Conservation (phyloP, 768 basidiomycete genomes). For the Collybia mongolica region DNA sequence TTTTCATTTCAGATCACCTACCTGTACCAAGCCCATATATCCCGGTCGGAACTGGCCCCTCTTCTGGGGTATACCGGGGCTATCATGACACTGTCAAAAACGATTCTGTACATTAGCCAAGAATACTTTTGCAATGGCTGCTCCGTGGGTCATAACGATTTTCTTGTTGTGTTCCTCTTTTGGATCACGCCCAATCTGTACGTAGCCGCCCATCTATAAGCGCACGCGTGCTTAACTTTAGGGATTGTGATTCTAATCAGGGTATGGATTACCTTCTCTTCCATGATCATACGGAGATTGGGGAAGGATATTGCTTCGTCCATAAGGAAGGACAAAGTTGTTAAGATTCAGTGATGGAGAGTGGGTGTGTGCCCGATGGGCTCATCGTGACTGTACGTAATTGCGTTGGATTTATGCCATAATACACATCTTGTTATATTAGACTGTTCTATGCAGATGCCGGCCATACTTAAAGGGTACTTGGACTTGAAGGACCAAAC, state of each 20-base stretch:
- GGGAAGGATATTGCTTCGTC: conserved; percentile 30
- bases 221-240: not conserved
- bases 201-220: conserved; percentile 17
- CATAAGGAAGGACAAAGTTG: conserved; percentile 12
- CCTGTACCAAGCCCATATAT: conserved; percentile 60
- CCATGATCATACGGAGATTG: conserved; percentile 32
- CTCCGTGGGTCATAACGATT: conserved; percentile 59
- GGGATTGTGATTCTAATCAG: conserved; percentile 14
- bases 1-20: conserved; percentile 40
- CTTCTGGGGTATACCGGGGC: conserved; percentile 71
- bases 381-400: conserved; percentile 10
- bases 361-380: not conserved
- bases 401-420: conserved; percentile 5
- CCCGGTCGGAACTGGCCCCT: conserved; percentile 51
- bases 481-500: too few relatives aligned
- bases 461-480: not conserved
- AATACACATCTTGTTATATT: conserved; percentile 10
- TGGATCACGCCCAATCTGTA: conserved; percentile 76
- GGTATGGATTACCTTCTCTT: conserved; percentile 29
- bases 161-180: conserved; percentile 44
- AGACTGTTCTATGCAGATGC: not conserved
- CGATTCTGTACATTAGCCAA: conserved; percentile 66
- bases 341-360: conserved; percentile 14
- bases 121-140: conserved; percentile 75
- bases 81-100: conserved; percentile 76